Conservation (phyloP, 1,284 basidiomycete genomes). For the Vanrija sp. region DNA sequence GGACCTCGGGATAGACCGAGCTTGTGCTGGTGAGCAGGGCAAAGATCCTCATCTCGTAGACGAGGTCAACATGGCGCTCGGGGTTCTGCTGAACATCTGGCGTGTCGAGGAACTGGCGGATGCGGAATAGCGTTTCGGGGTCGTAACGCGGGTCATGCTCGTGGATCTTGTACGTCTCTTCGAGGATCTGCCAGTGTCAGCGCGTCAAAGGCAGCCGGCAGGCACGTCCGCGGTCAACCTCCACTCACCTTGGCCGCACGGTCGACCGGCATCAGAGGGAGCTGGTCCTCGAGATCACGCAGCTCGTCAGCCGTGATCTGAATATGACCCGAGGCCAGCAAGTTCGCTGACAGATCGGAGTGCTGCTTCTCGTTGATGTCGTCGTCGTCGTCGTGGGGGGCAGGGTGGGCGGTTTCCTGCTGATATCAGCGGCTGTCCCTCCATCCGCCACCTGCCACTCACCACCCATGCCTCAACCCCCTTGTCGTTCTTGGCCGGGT, state of each 20-base stretch:
- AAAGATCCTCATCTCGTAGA: conserved; percentile 41
- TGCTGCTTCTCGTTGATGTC: conserved; percentile 3
- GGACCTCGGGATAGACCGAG: conserved; percentile 83
- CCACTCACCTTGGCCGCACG: conserved; percentile 2
- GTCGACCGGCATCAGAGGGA: conserved; percentile 11
- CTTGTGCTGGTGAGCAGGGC: conserved; percentile 31
- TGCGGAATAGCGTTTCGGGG: conserved; percentile 9
- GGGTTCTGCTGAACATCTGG: conserved; percentile 4
- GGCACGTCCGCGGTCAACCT: no score
- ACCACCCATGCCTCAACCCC: no score
- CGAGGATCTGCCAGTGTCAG: neutral
- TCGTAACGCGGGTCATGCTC: conserved; percentile 14
- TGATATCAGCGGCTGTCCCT: no score
- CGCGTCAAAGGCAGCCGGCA: no score
- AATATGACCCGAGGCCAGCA: conserved; percentile 8
- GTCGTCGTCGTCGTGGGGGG: neutral
- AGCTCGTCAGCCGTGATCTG: conserved; percentile 12
- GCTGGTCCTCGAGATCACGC: neutral
- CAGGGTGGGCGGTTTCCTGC: no score
- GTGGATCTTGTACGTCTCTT: conserved; percentile 7
- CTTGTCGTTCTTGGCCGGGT: no score
- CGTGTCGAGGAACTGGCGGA: conserved; percentile 10
- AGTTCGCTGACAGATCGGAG: neutral
- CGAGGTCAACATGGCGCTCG: conserved; percentile 7
- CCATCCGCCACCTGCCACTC: no score